A percentile compares a stretch with the other conserved stretches of the same genome.
phyloP scores from a whole-genome alignment of 495 filamentous ascomycete species.

The Talaromyces nanjingensis region DNA sequence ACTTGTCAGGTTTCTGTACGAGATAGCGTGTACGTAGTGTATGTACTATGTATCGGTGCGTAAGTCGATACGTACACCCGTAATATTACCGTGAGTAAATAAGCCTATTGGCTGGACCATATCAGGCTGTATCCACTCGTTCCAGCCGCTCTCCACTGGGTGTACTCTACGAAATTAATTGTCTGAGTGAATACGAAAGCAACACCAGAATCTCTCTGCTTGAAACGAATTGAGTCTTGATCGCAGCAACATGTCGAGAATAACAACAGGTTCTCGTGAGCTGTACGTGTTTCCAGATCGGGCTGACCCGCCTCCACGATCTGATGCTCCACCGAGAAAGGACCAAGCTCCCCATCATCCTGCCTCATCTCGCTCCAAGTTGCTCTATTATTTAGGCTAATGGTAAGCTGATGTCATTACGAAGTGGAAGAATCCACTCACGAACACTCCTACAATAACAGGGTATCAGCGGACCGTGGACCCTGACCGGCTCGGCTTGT shows the following conservation, averaged over 20 bases:
- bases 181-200: not conserved
- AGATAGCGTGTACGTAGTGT: not conserved
- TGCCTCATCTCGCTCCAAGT: not conserved
- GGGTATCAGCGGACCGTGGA: not conserved
- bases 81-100: not conserved
- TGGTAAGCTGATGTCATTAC: not conserved
- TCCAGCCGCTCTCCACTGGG: not conserved
- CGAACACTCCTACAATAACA: not conserved
- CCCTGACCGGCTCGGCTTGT: not conserved
- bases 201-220: not conserved
- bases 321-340: slow-evolving; percentile 12
- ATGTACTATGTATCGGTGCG: not conserved
- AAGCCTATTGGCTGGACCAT: not conserved
- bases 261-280: not conserved
- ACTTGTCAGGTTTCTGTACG: not conserved
- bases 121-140: not conserved
- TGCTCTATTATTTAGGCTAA: not conserved
- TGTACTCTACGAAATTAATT: not conserved
- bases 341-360: not conserved
- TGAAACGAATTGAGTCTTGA: not conserved
- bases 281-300: not conserved
- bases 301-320: slow-evolving; percentile 12
- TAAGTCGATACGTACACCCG: not conserved
- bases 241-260: not conserved
- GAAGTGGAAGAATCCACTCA: not conserved